Base-by-base conservation (phyloP, 495 filamentous ascomycete species). In the Aspergillus indologenus region DNA sequence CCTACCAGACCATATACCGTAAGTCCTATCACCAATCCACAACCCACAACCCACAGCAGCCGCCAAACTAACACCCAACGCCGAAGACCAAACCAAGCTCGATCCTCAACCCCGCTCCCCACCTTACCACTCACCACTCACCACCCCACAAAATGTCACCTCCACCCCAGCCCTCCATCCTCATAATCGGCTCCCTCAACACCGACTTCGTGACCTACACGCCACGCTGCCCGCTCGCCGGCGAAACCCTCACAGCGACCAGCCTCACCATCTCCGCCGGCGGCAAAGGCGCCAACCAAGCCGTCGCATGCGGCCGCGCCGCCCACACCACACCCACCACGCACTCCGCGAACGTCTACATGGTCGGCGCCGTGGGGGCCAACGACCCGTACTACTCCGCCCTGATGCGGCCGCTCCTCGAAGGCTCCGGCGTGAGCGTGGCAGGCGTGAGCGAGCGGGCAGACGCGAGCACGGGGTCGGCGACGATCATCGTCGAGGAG, bases 261-360 rank as follows among this genome's bases (percentile, higher is more conserved):
- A 83, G 84, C 6, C 95, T 94, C 78, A 79, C 82, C 68, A 89
- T 85, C 45, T 92, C 88, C 50, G 85, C 87, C 15, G 94, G 94
- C 55, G 94, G 94, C 45, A 98, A 98, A 75, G 94, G 94, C 60
- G 91, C 91, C 34, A 98, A 98, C 78, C 94, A 98, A 75, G 91
- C 91, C 47, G 89, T 96, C 45, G 93, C 93, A 7, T 85, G 82
- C 65, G 82, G 81, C 0, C 81, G 89, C 0, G 74, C 89, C 12
- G 87, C 84, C 0, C 53, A 61, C 17, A 53, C 63, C 6, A 53
- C 65, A 17, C 45, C 68, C 8, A 55, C 60, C 26, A 61, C 72
- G 14, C 62, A 63, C 17, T 71, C 77, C 17, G 83, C 90, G 3
- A 66, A 72, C 5, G 85, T 96, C 22, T 77, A 83, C 58, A 96